Evolutionary conservation across 768 basidiomycete genomes (phyloP).

Genomic region (Amanita brunnescens): DNA sequence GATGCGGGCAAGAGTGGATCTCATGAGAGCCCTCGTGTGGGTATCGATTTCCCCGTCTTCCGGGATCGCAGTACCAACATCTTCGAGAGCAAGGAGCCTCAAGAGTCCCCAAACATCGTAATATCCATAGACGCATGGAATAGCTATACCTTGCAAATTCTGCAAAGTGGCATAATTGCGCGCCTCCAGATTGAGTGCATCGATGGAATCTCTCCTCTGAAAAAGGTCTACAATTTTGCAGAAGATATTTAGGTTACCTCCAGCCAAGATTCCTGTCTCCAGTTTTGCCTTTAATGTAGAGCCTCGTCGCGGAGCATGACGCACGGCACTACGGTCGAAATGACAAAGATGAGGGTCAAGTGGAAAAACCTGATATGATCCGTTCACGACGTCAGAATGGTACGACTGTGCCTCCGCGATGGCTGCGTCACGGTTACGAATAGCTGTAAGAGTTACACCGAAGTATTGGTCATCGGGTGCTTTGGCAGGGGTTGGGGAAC

Average conservation of each 20-base stretch:
- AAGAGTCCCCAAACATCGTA: slow-evolving; percentile 12
- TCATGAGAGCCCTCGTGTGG: slow-evolving; percentile 6
- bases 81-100: slow-evolving; percentile 12
- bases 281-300: slow-evolving; percentile 4
- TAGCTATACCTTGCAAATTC: slow-evolving; percentile 6
- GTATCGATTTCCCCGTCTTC: slow-evolving; percentile 2
- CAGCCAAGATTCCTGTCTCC: neutral
- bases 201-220: neutral
- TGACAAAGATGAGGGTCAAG: slow-evolving; percentile 9
- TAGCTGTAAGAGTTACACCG: slow-evolving; percentile 1
- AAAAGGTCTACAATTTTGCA: slow-evolving; percentile 9
- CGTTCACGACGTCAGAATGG: neutral
- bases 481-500: slow-evolving; percentile 5
- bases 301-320: slow-evolving; percentile 4
- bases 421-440: slow-evolving; percentile 3
- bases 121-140: slow-evolving; percentile 8
- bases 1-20: slow-evolving; percentile 7
- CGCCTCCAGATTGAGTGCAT: slow-evolving; percentile 6
- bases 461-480: slow-evolving; percentile 5
- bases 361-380: slow-evolving; percentile 5
- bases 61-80: slow-evolving; percentile 9
- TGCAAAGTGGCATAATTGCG: slow-evolving; percentile 9
- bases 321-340: slow-evolving; percentile 6
- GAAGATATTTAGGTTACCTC: neutral
- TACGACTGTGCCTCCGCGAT: slow-evolving; percentile 5